Evolutionary conservation across 805 yeast species (phyloP).

Genomic region (Yarrowia yakushimensis): DNA sequence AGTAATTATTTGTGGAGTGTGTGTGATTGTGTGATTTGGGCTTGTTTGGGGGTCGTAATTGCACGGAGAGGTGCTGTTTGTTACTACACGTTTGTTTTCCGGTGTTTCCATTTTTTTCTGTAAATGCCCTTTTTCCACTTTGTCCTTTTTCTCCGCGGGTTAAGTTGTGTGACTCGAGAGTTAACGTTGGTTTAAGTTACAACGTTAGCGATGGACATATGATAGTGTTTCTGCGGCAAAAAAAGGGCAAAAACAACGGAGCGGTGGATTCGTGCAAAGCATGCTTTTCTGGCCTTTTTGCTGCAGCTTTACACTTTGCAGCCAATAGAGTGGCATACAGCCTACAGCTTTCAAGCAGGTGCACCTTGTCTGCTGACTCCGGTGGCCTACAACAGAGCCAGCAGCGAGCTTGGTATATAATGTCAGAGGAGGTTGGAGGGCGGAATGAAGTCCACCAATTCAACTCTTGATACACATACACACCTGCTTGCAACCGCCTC

Average conservation of each 20-base stretch:
- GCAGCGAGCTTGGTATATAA: slow-evolving; percentile 10
- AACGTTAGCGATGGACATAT: slow-evolving; percentile 20
- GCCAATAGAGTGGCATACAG: slow-evolving; percentile 16
- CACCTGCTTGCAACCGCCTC: no score
- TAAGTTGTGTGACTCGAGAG: not conserved
- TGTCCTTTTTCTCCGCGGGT: not conserved
- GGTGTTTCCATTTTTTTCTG: no score
- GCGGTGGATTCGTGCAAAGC: not conserved
- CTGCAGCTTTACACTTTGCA: not conserved
- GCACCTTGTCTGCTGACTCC: slow-evolving; percentile 23
- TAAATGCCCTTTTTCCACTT: not conserved
- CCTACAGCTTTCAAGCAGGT: slow-evolving; percentile 22
- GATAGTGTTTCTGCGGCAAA: not conserved
- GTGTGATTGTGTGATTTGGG: no score
- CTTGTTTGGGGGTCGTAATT: no score
- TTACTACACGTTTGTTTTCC: no score
- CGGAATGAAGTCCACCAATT: not conserved
- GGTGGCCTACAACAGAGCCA: slow-evolving; percentile 6
- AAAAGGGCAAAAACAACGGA: not conserved
- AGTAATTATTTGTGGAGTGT: no score
- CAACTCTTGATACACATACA: not conserved
- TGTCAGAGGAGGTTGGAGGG: slow-evolving; percentile 1
- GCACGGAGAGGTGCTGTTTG: no score
- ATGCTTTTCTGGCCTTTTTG: slow-evolving; percentile 1
- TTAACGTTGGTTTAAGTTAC: not conserved